A percentile compares a stretch with the other conserved stretches of the same genome.
Evolutionary conservation across 2,329 filamentous ascomycete species (phyloP).

Genomic region (Magnaporthiopsis rhizophila): DNA sequence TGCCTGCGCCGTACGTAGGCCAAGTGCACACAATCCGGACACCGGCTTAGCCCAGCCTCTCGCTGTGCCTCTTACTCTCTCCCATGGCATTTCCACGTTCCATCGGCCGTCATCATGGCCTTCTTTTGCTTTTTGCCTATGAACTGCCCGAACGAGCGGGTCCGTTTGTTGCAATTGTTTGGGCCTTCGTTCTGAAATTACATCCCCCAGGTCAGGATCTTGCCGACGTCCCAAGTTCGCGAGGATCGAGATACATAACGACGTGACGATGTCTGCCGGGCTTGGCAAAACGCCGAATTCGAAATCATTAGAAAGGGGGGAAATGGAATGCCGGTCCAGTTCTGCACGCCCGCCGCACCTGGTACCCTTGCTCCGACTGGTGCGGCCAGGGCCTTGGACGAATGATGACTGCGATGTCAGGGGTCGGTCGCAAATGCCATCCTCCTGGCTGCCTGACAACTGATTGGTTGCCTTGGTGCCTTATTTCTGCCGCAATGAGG

Average conservation of each 20-base stretch:
- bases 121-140: background rate
- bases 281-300: background rate
- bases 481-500: background rate
- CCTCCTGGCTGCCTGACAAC: background rate
- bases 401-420: background rate
- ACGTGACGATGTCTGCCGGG: background rate
- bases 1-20: background rate
- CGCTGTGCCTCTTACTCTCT: background rate
- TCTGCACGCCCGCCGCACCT: background rate
- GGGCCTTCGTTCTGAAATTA: background rate
- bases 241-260: background rate
- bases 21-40: background rate
- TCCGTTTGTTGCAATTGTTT: background rate
- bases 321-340: too few species aligned
- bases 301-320: background rate
- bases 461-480: background rate
- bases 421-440: background rate
- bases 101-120: background rate
- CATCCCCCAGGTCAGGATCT: background rate
- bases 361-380: background rate
- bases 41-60: background rate
- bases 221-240: background rate
- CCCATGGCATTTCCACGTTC: background rate
- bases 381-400: background rate
- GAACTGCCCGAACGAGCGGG: background rate